Base-by-base conservation (phyloP, 805 yeast genomes). In the Saturnispora diversa region DNA sequence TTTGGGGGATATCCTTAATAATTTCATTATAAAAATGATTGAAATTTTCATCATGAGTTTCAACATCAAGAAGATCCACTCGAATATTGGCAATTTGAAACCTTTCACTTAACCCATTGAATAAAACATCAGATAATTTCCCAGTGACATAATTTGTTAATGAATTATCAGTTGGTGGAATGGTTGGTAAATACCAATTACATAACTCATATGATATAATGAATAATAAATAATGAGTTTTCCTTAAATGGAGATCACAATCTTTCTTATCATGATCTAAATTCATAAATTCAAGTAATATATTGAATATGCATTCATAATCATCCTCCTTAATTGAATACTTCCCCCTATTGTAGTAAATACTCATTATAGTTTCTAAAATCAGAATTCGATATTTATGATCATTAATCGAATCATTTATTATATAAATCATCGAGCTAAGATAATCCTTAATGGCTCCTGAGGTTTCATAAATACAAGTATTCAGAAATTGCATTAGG, bases 391-490 rank as follows among this genome's bases (percentile, higher is more conserved):
- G 28, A 31, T 37, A 37, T n/a, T 33, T 33, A 3, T 37, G 31
- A 13, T 27, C 23, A 4, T 31, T 30, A 4, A 13, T 20, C 12
- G 33, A 21, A 13, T 31, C 31, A 7, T 30, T 31, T 31, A 37
- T 15, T 12, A 28, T 24, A 13, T 37, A 30, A 24, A 37, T 24
- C 32, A 37, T 37, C 9, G 30, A 13, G 13, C 40, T 37, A 26
- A 85, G 55, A 50, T 67, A 80, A 51, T 80, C 78, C 55, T 80
- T 82, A 41, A 87, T 69, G 0, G 90, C 75, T 9, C 68, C 55
- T 1, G 95, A 94, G 25, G 83, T 67, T 54, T 84, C 95, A 55
- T 82, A 85, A 54, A 94, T 81, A 49, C 90, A 82, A 2, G 82
- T 69, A 5, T 82, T 76, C 43, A 88, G 63, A 31, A 80, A 78